Conservation (phyloP, 768 basidiomycete species). For the Phlebiopsis gigantea region DNA sequence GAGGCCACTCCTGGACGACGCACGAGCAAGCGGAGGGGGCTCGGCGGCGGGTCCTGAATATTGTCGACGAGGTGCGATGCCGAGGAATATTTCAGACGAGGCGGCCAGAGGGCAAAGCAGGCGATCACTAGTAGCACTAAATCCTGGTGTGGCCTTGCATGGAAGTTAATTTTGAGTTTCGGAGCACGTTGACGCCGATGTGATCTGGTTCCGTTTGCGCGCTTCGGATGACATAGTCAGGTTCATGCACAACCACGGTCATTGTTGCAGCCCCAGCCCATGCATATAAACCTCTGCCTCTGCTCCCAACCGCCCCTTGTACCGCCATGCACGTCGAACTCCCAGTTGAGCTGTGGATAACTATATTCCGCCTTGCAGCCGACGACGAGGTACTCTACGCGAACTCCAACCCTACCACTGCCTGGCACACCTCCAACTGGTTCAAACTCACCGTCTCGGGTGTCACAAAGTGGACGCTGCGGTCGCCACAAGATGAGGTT, state of each 20-base stretch:
- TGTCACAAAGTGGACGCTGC: slow-evolving; percentile 48
- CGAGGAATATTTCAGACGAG: slow-evolving; percentile 72
- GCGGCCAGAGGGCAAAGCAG: slow-evolving; percentile 64
- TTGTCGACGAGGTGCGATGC: slow-evolving; percentile 50
- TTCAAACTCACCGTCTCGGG: slow-evolving; percentile 34
- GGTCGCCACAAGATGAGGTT: slow-evolving; percentile 55
- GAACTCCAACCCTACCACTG: slow-evolving; percentile 49
- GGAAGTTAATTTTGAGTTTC: background rate
- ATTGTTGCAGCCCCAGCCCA: background rate
- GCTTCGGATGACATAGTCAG: background rate
- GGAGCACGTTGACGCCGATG: background rate
- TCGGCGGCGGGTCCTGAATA: slow-evolving; percentile 40
- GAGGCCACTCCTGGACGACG: slow-evolving; percentile 4
- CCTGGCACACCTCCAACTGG: slow-evolving; percentile 65
- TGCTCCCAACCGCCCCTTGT: background rate
- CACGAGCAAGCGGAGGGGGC: slow-evolving; percentile 27
- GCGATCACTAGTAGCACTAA: slow-evolving; percentile 24
- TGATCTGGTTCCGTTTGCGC: background rate
- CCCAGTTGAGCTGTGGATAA: slow-evolving; percentile 65
- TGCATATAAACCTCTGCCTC: background rate
- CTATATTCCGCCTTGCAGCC: slow-evolving; percentile 66
- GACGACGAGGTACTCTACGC: slow-evolving; percentile 68
- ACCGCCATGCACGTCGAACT: slow-evolving; percentile 30
- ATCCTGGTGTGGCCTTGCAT: background rate
- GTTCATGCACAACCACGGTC: background rate